Evolutionary conservation across 495 filamentous ascomycete genomes (phyloP).

Genomic region (Astrocystis sublimbata): DNA sequence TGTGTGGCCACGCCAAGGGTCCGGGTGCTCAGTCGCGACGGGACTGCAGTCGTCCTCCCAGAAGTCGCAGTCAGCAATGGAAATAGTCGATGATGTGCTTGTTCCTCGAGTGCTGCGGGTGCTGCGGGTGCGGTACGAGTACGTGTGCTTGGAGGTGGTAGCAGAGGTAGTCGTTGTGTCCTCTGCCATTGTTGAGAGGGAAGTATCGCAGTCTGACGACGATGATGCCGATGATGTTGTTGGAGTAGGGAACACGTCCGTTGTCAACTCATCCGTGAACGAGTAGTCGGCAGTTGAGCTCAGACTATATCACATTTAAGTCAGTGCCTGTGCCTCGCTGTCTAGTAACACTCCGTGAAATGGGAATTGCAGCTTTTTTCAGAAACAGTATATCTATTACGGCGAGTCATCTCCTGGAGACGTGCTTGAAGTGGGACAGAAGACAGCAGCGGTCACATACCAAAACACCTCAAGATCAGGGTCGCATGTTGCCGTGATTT

Average conservation of each 20-base stretch:
- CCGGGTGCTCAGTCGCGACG: neutral
- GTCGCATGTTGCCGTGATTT: neutral
- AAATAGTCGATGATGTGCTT: constrained; percentile 4
- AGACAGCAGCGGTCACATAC: too few relatives aligned
- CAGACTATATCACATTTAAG: constrained; percentile 1
- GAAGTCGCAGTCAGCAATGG: constrained; percentile 11
- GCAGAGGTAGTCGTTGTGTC: neutral
- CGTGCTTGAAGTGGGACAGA: too few relatives aligned
- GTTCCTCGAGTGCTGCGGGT: neutral
- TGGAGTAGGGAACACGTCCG: neutral
- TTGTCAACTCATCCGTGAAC: neutral
- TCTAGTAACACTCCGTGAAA: too few relatives aligned
- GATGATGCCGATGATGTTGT: neutral
- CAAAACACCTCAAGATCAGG: neutral
- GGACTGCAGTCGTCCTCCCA: constrained; percentile 7
- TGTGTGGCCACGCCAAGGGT: neutral
- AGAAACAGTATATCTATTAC: too few relatives aligned
- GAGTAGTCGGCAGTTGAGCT: neutral
- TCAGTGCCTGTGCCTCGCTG: too few relatives aligned
- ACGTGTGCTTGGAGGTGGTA: neutral
- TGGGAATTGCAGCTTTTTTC: too few relatives aligned
- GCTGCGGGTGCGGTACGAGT: neutral
- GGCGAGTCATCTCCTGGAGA: too few relatives aligned
- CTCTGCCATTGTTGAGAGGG: neutral
- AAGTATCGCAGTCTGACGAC: constrained; percentile 2